These are phyloP conservation scores for Platanthera zijinensis DNA, from an alignment of 106 monocot genomes.

Conservation along the genomic window DNA sequence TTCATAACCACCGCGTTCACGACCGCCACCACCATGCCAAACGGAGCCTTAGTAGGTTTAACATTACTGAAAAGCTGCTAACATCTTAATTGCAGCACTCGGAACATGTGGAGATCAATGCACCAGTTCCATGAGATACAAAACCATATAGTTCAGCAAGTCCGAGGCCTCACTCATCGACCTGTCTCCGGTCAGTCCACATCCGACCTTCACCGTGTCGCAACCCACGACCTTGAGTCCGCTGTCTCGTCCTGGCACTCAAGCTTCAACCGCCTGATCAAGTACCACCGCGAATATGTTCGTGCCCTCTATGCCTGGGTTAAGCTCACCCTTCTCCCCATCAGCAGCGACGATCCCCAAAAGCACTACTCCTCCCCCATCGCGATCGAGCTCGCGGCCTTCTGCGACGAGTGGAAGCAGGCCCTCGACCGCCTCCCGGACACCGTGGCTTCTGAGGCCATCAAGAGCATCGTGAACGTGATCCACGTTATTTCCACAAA, in stretches of 20 bases:
- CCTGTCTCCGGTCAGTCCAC: constrained; percentile 37
- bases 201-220: constrained; percentile 72
- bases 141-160: constrained; percentile 82
- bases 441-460: constrained; percentile 78
- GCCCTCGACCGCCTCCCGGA: constrained; percentile 86
- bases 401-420: constrained; percentile 95
- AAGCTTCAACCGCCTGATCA: constrained; percentile 71
- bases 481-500: constrained; percentile 71
- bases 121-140: constrained; percentile 80
- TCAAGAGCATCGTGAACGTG: constrained; percentile 74
- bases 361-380: constrained; percentile 52
- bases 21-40: too few species aligned
- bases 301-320: constrained; percentile 71
- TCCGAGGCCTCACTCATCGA: constrained; percentile 65
- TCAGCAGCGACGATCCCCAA: constrained; percentile 28
- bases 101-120: constrained; percentile 87
- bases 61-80: neutral
- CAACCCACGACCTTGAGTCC: constrained; percentile 77
- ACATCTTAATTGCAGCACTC: constrained; percentile 32
- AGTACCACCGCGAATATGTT: constrained; percentile 68
- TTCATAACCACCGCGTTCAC: too few species aligned
- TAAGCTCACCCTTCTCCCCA: constrained; percentile 55
- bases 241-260: constrained; percentile 75
- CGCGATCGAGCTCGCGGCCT: constrained; percentile 50
- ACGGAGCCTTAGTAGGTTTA: too few species aligned